Percentiles rank a stretch among this genome's conserved stretches.
Evolutionary conservation across 176 grass and related monocot genomes (phyloP).

Genomic region (Paspalum vaginatum): DNA sequence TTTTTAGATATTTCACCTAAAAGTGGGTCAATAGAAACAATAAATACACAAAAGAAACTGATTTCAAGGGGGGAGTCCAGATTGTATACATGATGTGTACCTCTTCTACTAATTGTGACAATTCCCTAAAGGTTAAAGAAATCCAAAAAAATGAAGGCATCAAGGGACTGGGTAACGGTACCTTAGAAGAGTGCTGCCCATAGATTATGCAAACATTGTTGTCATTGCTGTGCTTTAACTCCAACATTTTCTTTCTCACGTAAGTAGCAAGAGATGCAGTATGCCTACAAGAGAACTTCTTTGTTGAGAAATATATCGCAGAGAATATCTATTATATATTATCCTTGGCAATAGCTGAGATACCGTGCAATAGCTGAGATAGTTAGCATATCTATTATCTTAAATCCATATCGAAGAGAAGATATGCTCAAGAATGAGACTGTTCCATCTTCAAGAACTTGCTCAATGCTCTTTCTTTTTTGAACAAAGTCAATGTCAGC

Average conservation of each 20-base stretch:
- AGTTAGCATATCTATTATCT: slow-evolving; percentile 70
- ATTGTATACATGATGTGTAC: slow-evolving; percentile 24
- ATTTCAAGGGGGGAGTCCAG: neutral
- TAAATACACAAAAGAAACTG: slow-evolving; percentile 5
- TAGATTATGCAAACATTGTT: slow-evolving; percentile 78
- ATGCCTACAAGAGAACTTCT: slow-evolving; percentile 63
- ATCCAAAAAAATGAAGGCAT: slow-evolving; percentile 11
- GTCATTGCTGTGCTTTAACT: slow-evolving; percentile 83
- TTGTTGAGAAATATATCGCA: slow-evolving; percentile 14
- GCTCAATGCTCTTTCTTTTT: slow-evolving; percentile 79
- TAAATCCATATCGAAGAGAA: slow-evolving; percentile 90
- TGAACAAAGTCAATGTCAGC: slow-evolving; percentile 85
- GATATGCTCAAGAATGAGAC: slow-evolving; percentile 86
- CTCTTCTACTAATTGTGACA: neutral
- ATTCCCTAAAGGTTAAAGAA: slow-evolving; percentile 15
- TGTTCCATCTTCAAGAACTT: slow-evolving; percentile 92
- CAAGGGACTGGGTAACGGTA: slow-evolving; percentile 13
- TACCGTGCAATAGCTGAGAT: slow-evolving; percentile 71
- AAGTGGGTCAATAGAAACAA: slow-evolving; percentile 17
- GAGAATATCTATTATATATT: neutral
- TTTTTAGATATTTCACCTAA: slow-evolving; percentile 55
- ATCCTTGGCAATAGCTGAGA: neutral
- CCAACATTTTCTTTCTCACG: slow-evolving; percentile 71
- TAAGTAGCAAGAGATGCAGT: slow-evolving; percentile 72
- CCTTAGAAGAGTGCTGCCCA: slow-evolving; percentile 63